Evolutionary conservation across 2,329 filamentous ascomycete species (phyloP), one percentile per base, ranked within the genome.

Genomic region (Plenodomus lindquistii): DNA sequence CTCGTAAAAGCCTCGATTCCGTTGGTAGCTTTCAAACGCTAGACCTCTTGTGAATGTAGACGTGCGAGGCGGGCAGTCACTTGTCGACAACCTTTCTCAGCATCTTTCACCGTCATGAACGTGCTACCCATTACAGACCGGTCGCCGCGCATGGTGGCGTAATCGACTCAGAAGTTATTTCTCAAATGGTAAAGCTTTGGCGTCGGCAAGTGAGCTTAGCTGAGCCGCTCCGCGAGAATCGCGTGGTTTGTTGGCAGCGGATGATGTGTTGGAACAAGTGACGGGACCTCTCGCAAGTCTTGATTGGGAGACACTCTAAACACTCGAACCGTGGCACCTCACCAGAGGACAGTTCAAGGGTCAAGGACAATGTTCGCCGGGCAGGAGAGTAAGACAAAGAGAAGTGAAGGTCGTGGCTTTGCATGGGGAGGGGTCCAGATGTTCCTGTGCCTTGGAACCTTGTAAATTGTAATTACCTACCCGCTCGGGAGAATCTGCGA

Each of bases 141-240:
- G 22, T 24, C 22, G 5, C 19, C 27, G 42, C 36, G 40, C 20
- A 27, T 37, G 43, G 43, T 34, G 34, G 34, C 31, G 38, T 38
- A 10, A 10, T 5, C 10, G 10, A 6, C 44, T 36, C 37, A 37
- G 41, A 48, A 46, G 40, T 19, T 43, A 46, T 31, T 24, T 7
- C 42, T 16, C 24, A 52, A 37, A 47, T 37, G 40, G 44, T 37
- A 48, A 54, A 42, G 45, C 47, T 48, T 49, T 36, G 40, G 50
- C 41, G 42, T 24, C 44, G 49, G 39, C 41, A 55, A 22, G 38
- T 52, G 39, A 52, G 29, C 36, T 52, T 48, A 43, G 40, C 39
- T 37, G 37, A 31, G n/a, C 22, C 44, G 39, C 34, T 20, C 38
- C 29, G 40, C 18, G 48, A 20, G 17, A 21, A n/a, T 27, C 34